These are phyloP conservation scores for Pseudogymnoascus sp. DNA, from an alignment of 2,329 filamentous ascomycete genomes.

Conservation along the genomic window DNA sequence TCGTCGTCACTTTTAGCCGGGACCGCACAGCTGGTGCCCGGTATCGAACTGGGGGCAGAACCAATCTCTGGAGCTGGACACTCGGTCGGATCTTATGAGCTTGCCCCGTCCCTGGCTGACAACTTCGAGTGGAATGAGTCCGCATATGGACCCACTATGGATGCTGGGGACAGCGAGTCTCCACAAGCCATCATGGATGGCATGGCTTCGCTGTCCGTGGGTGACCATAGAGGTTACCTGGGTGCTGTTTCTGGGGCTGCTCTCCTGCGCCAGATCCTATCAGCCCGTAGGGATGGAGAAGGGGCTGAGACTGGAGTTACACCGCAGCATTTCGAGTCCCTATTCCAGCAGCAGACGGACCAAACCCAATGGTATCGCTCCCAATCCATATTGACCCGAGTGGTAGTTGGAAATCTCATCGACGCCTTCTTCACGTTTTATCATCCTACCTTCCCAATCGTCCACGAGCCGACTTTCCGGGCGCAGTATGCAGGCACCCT, in stretches of 20 bases:
- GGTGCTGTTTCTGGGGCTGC: conserved; percentile 17
- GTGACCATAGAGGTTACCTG: conserved; percentile 16
- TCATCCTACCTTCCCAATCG: conserved; percentile 38
- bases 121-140: conserved; percentile 9
- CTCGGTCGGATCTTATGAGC: conserved; percentile 2
- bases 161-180: neutral
- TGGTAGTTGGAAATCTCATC: conserved; percentile 19
- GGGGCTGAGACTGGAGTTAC: neutral
- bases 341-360: conserved; percentile 5
- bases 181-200: conserved; percentile 14
- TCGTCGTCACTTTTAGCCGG: neutral
- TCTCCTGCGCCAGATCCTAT: conserved; percentile 13
- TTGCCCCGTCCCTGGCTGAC: conserved; percentile 5
- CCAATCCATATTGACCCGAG: conserved; percentile 1
- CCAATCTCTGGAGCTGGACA: neutral
- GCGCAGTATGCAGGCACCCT: conserved; percentile 22
- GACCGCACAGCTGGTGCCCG: neutral
- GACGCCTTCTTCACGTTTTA: conserved; percentile 38
- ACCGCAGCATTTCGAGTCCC: neutral
- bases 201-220: conserved; percentile 18
- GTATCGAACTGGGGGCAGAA: neutral
- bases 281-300: neutral
- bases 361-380: conserved; percentile 6
- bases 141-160: neutral
- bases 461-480: conserved; percentile 38